Base-by-base conservation (phyloP, 345 rosid species). In the Bruguiera sexangula region DNA sequence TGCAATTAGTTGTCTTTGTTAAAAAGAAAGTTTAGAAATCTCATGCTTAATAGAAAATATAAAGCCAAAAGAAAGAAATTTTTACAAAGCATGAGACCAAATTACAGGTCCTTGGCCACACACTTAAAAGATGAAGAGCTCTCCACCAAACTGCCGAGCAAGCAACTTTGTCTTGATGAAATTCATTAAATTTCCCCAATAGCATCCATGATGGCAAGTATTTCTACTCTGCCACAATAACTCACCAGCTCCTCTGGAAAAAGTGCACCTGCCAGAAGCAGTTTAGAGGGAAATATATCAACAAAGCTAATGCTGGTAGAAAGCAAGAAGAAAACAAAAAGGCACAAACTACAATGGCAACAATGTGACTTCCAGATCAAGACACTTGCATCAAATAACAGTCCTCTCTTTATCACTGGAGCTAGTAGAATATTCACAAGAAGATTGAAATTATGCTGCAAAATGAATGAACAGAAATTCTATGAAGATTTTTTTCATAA, bases 181-280 rank as follows among this genome's bases (percentile, higher is more conserved):
- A 24, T 24, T 24, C 97, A 31, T 65, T 72, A 60, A 89, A 85
- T 72, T 75, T 85, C 84, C 65, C 74, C 82, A 10, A 82, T 82
- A 72, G 91, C 87, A 74, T 86, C 87, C 66, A 91, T 60, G 78
- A 93, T 76, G 46, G 94, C 94, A 76, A 74, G 68, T 67, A 86
- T 81, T 67, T 91, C 97, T 67, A 88, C 92, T 59, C 74, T 72
- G 71, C 97, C 92, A 80, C 83, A 89, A 75, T 76, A 84, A 76
- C 73, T 82, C 64, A 85, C 84, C 68, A 93, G 84, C 84, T 93
- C 97, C 80, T 93, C 97, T 71, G 89, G 81, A 69, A 93, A 75
- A 80, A 91, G 94, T 52, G 82, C 83, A 82, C 96, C 97, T 93
- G 79, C 78, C 77, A 57, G 53, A 74, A 71, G 76, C 36, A 32